Evolutionary conservation across 106 monocot genomes (phyloP), one percentile per base, ranked within the genome.

Genomic region (Dendrobium chrysotoxum): DNA sequence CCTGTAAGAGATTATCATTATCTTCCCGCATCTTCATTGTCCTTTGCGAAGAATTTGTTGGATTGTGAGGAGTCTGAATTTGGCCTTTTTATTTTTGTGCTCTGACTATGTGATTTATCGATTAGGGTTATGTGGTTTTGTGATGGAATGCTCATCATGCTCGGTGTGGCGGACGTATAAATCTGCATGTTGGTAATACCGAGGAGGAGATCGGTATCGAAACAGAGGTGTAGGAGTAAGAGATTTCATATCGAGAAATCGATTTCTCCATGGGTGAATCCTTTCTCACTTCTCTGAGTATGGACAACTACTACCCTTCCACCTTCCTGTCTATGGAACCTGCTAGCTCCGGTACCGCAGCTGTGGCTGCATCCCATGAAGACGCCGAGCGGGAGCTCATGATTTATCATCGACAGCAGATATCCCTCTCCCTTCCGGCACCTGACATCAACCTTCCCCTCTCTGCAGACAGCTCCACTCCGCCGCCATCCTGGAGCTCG

Each of bases 391-490:
- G 79, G 5, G 81, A 85, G 65, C 82, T 78, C 45, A 50, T 81
- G 40, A 82, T 84, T 47, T 80, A 53, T 4, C 78, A 31, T 20
- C 78, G 57, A 3, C 72, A 50, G 16, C 28, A 70, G 9, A 70
- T 53, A 1, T 35, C 21, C 13, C 90, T 85, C 42, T 81, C 87
- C 23, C 74, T 73, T 64, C 86, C 70, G 30, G 70, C 90, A 11
- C 90, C 90, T 7, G 90, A 90, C 81, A 90, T 90, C 83, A 90
- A 90, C 84, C 85, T 90, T 23, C 90, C 90, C 30, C 88, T 86
- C 30, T 83, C 87, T 16, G 81, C 83, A 6, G 87, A 89, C n/a
- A 81, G 64, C 41, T 88, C 84, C 26, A 81, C 88, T 11, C 84
- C 84, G 15, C 82, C 77, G 1, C 81, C 28, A 13, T 74, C 79